Evolutionary conservation across 23 red algal genomes (phyloP), one percentile per base, ranked within the genome.

Genomic region (Gracilariopsis chorda): DNA sequence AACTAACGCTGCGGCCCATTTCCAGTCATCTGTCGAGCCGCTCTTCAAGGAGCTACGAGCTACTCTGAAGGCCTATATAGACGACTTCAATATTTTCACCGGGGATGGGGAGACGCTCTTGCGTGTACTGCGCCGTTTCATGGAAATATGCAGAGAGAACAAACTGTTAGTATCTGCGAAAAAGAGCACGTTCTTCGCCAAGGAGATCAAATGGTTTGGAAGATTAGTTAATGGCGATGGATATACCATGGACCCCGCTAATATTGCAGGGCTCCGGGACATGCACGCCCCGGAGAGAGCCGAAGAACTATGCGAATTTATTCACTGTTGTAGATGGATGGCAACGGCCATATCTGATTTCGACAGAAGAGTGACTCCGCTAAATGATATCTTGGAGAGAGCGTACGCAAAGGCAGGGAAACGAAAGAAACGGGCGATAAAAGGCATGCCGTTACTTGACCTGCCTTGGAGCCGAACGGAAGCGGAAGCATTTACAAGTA

Each of bases 281-380:
- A 73, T 56, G 8, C 46, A 71, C 29, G 20, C 12, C 19, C 62
- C 47, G 17, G 14, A 40, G n/a, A 87, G 61, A 13, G 83, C 83
- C 21, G 83, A 57, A 8, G 83, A 87, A 65, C 41, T 87, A 14
- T 87, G 41, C 19, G 45, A 87, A 45, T 87, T 73, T 32, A 17
- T 91, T 11, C 63, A 88, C 47, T 77, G 65, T 51, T 88, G 65
- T 20, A 47, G 84, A 55, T 88, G 65, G 51, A 88, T 88, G 70
- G 70, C 68, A 28, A 77, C 44, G 0, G 37, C 57, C n/a, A n/a
- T n/a, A 74, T 41, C 24, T 30, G 21, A 74, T 41, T 74, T 39
- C 44, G 49, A 88, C 30, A 27, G 43, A 45, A 34, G 44, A 45
- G 34, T 14, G 11, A 23, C 74, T 17, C 67, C 67, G 16, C 37